phyloP scores from a whole-genome alignment of 371 early-diverging fungal species.

The Mucor plumbeus region DNA sequence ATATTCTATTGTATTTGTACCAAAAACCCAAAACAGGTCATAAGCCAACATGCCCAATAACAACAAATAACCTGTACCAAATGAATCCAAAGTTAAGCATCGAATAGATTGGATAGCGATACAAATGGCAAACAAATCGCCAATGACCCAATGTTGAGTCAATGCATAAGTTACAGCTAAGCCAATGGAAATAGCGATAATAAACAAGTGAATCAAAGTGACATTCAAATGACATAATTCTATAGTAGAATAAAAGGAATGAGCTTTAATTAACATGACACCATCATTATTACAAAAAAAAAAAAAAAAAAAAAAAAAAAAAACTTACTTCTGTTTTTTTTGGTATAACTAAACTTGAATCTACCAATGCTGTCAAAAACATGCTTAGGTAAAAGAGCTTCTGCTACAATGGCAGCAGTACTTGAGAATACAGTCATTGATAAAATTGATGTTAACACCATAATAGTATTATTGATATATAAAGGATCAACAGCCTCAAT shows the following conservation, averaged over 20 bases:
- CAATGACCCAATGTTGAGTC: conserved; percentile 27
- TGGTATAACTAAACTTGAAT: conserved; percentile 22
- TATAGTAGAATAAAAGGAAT: background rate
- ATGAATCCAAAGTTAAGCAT: conserved; percentile 36
- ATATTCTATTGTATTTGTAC: conserved; percentile 93
- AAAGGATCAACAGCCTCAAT: conserved; percentile 11
- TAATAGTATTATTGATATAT: conserved; percentile 16
- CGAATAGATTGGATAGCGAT: conserved; percentile 21
- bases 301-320: too few relatives aligned
- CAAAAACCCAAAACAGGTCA: conserved; percentile 97
- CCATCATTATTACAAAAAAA: background rate
- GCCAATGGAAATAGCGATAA: conserved; percentile 15
- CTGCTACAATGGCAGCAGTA: conserved; percentile 14
- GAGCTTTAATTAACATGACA: background rate
- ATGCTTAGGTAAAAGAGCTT: conserved; percentile 4
- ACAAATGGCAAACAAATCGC: conserved; percentile 26
- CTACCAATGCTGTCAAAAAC: conserved; percentile 5
- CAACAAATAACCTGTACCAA: conserved; percentile 88
- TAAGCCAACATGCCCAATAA: conserved; percentile 89
- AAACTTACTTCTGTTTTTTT: conserved; percentile 18
- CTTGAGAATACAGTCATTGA: conserved; percentile 24
- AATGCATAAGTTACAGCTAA: conserved; percentile 17
- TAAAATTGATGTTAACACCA: conserved; percentile 9
- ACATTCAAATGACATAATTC: conserved; percentile 29
- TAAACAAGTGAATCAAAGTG: conserved; percentile 22